Evolutionary conservation across 345 rosid species (phyloP), one percentile per base, ranked within the genome.

Genomic region (Anastatica hierochuntica): DNA sequence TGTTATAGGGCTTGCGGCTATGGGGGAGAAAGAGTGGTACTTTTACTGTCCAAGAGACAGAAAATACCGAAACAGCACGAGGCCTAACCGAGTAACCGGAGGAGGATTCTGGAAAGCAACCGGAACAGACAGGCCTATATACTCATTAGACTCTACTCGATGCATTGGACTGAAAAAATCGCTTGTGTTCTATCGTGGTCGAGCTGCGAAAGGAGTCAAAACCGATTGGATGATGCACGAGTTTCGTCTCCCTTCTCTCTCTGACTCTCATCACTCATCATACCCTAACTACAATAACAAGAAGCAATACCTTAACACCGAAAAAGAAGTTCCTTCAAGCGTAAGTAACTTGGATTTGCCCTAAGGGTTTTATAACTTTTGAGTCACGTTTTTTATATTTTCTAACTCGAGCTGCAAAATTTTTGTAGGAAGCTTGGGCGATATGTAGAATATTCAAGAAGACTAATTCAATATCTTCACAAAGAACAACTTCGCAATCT

Each of bases 191-290:
- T 90, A 90, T 44, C 73, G 90, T 60, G 98, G 98, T 10, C 60
- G 95, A 76, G 98, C 96, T 5, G 95, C 94, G 24, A 87, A 75
- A 73, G 98, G 98, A 64, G 53, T 78, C 16, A 90, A 90, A 71
- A 90, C 96, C 2, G 98, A 90, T 53, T 90, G 96, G 98, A 90
- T 90, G 98, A 90, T 90, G 98, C 98, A 90, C n/a, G 98, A 90
- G 48, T 90, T 87, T 49, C 87, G 95, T 10, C 77, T 90, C 26
- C 98, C 98, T 60, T 76, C 98, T 27, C 50, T 78, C 7, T 34
- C 69, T 1, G 85, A 77, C 38, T 73, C 86, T 9, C 58, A 71
- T 6, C 79, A 44, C 37, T 58, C 71, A 0, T 8, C 54, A 45
- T 34, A 43, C 35, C 20, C 19, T 4, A 57, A 7, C 14, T 18